Percentiles rank a stretch among this genome's conserved stretches.
Evolutionary conservation across 257 asterid genomes (phyloP).

Genomic region (Forsythia viridissima): DNA sequence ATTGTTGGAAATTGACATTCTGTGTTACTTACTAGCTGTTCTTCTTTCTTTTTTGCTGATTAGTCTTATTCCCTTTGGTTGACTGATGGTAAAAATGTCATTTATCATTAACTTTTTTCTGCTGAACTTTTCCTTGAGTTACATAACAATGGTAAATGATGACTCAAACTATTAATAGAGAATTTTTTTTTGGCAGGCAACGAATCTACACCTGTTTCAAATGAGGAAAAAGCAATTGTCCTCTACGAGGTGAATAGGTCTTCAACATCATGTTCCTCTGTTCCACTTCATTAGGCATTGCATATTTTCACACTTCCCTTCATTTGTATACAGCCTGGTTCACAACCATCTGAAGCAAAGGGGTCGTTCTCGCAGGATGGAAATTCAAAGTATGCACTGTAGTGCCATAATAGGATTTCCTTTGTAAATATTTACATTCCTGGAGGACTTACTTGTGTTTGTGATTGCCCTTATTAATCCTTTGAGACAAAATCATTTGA

Average conservation of each 20-base stretch:
- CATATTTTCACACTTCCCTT: constrained; percentile 23
- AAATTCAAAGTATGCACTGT: constrained; percentile 66
- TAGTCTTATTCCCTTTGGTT: constrained; percentile 9
- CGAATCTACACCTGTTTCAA: constrained; percentile 41
- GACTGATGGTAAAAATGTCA: constrained; percentile 1
- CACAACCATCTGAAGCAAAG: constrained; percentile 49
- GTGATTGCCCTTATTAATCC: constrained; percentile 6
- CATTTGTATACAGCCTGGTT: constrained; percentile 65
- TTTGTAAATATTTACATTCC: constrained; percentile 26
- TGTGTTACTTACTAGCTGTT: background rate
- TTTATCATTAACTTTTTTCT: constrained; percentile 3
- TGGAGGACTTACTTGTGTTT: background rate
- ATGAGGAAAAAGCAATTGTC: constrained; percentile 83
- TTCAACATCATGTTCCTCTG: constrained; percentile 21
- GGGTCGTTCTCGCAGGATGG: constrained; percentile 52
- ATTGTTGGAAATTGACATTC: constrained; percentile 1
- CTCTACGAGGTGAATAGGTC: constrained; percentile 67
- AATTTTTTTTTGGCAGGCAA: constrained; percentile 50
- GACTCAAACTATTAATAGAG: background rate
- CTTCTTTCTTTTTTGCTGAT: constrained; percentile 17
- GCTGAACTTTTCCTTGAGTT: constrained; percentile 14
- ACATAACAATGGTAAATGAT: constrained; percentile 26
- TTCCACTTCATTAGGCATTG: background rate
- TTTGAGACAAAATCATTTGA: constrained; percentile 2
- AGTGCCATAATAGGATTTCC: constrained; percentile 21